Conservation (phyloP, 2,329 filamentous ascomycete species). For the Colletotrichum australisinense region DNA sequence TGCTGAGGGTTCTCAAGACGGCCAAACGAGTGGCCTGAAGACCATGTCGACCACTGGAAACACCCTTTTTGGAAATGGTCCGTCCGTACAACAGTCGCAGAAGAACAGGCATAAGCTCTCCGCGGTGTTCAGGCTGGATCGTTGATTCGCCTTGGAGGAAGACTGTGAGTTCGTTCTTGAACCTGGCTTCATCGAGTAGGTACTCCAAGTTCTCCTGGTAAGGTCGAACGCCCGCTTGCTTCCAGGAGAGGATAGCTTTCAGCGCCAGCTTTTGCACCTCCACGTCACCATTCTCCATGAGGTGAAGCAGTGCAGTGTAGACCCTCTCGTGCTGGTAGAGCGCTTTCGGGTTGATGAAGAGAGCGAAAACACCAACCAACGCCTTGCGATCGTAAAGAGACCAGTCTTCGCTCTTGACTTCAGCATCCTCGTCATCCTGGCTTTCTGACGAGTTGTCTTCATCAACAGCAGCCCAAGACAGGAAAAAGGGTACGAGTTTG, state of each 20-base stretch:
- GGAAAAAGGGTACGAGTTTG: conserved; percentile 84
- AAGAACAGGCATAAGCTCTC: conserved; percentile 84
- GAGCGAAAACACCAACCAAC: conserved; percentile 82
- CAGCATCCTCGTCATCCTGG: conserved; percentile 57
- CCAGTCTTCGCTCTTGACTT: conserved; percentile 64
- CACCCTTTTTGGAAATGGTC: conserved; percentile 84
- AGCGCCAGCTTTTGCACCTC: conserved; percentile 89
- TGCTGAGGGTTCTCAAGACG: conserved; percentile 80
- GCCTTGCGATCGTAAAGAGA: conserved; percentile 84
- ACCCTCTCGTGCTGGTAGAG: conserved; percentile 83
- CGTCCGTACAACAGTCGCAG: conserved; percentile 90
- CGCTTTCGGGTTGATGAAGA: conserved; percentile 88
- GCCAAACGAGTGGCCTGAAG: conserved; percentile 85
- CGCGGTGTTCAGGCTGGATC: conserved; percentile 79
- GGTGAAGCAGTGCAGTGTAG: conserved; percentile 76
- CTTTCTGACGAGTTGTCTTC: conserved; percentile 51
- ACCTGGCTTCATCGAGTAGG: conserved; percentile 88
- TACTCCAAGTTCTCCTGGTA: conserved; percentile 90
- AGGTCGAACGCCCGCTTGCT: conserved; percentile 76
- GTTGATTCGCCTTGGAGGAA: conserved; percentile 82
- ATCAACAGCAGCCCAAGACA: conserved; percentile 78
- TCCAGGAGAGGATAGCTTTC: conserved; percentile 91
- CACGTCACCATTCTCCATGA: conserved; percentile 88
- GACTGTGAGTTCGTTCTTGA: conserved; percentile 93
- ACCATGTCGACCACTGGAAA: conserved; percentile 80